Base-by-base conservation (phyloP, 1,284 basidiomycete species). In the Moniliella sp. region DNA sequence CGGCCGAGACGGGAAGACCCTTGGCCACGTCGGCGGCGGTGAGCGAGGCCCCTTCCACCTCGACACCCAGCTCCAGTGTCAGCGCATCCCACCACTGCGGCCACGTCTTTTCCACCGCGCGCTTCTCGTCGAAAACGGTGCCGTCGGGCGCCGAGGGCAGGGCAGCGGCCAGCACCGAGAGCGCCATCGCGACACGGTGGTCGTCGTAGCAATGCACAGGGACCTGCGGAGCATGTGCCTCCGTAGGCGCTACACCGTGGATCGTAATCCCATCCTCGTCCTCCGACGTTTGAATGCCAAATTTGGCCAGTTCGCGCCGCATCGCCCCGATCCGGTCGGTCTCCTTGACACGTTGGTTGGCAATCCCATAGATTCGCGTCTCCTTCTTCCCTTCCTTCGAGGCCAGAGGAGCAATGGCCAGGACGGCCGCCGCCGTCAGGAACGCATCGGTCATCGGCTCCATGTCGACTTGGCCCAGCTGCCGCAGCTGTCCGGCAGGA, bases 401-500 rank as follows among this genome's bases (percentile, higher is more conserved):
- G 43, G 9, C 67, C 33, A 39, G 39, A 19, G 38, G 31, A 12
- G 66, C 29, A 65, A 72, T 78, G 34, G 88, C 86, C 31, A 83
- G 82, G 11, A 99, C 66, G 2, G 78, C 83, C 5, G 74, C 77
- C 1, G 88, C 88, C 1, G 86, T 94, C 61, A 97, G 70, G 68
- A 99, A 99, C 4, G 86, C 88, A 60, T 97, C 88, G 7, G 91
- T 97, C 88, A 99, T 97, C n/a, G 78, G 75, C 64, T 93, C 84
- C 91, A 97, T 97, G 59, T 97, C 84, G 15, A 94, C 74, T 45
- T 75, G 69, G 23, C 81, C 81, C 31, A 93, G 69, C 4, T 80
- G 79, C 40, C 74, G 73, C 28, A 97, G 69, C 47, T 73, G 66
- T 1, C 83, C 81, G 13, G 75, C 62, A 1, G 76, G 73, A 1